Base-by-base conservation (phyloP, 169 alveolate genomes). In the Theileria sp. region DNA sequence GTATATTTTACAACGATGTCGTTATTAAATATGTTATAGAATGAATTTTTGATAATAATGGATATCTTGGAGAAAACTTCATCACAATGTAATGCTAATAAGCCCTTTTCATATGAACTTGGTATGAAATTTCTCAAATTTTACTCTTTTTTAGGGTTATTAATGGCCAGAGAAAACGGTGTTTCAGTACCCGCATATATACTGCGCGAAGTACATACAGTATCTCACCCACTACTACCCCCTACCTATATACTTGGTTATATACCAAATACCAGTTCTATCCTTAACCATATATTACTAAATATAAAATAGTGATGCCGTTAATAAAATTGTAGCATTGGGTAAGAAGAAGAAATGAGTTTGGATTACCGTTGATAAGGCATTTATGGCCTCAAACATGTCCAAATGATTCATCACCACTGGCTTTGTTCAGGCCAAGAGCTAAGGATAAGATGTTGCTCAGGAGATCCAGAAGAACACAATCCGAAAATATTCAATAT, bases 381-480 rank as follows among this genome's bases (percentile, higher is more conserved):
- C 90, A 87, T 86, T 86, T 93, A 25, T 93, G 96, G 96, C 94
- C 94, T 10, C 87, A 82, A 17, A 90, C 93, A 19, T 75, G 81
- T 68, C 89, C 94, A n/a, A 91, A 87, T 69, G 94, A 93, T 50
- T 66, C 93, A 9, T 92, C 95, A 25, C 94, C 96, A 7, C 88
- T 87, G 60, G 92, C 95, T 1, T 92, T 92, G 21, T 93, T 93
- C 54, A 81, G 96, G 50, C 94, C 96, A 6, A 81, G 95, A 9
- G 92, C 92, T 23, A 88, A 91, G 86, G 96, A 93, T 67, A 93
- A 93, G 85, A 93, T 93, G 96, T 81, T 93, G 28, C 77, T 93
- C 65, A 83, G 96, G 65, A 86, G 93, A 17, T 95, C 95, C 34
- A 92, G 95, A 13, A 88, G 94, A 51, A 93, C 87, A 19, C 88